phyloP scores from a whole-genome alignment of 1,139 yeast species.

The Candida tropicalis region DNA sequence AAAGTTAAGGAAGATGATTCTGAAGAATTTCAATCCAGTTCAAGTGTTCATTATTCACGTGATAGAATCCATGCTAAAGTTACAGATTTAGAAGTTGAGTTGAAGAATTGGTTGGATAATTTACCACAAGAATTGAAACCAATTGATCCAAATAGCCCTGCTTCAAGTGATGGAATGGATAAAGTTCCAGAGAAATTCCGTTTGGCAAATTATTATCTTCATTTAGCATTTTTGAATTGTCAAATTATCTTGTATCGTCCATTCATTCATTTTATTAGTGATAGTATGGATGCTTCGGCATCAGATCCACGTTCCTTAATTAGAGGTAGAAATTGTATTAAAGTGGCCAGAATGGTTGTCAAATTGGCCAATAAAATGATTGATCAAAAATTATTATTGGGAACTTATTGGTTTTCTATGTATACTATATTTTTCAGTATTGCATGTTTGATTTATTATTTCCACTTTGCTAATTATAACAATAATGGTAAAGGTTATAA shows the following conservation, averaged over 20 bases:
- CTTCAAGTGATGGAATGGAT: slow-evolving; percentile 3
- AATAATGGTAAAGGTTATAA: slow-evolving; percentile 34
- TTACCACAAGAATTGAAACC: slow-evolving; percentile 78
- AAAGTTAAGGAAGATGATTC: slow-evolving; percentile 23
- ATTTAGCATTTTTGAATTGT: slow-evolving; percentile 79
- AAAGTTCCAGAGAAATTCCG: slow-evolving; percentile 60
- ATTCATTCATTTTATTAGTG: slow-evolving; percentile 77
- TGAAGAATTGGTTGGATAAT: slow-evolving; percentile 73
- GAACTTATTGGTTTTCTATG: slow-evolving; percentile 92
- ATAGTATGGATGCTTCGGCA: slow-evolving; percentile 43
- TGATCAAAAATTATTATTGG: slow-evolving; percentile 70
- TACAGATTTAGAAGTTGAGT: slow-evolving; percentile 69
- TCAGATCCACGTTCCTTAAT: slow-evolving; percentile 54
- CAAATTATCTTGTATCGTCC: slow-evolving; percentile 88
- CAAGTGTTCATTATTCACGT: slow-evolving; percentile 26
- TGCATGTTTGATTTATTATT: slow-evolving; percentile 83
- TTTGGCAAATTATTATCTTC: slow-evolving; percentile 76
- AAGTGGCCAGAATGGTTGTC: slow-evolving; percentile 83
- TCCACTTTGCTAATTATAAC: slow-evolving; percentile 62
- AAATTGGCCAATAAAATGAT: slow-evolving; percentile 84
- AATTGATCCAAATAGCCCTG: slow-evolving; percentile 53
- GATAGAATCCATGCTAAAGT: slow-evolving; percentile 62
- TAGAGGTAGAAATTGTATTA: slow-evolving; percentile 82
- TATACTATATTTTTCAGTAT: slow-evolving; percentile 92
- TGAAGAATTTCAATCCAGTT: slow-evolving; percentile 6